These are phyloP conservation scores for Pichia sp. DNA, from an alignment of 1,139 yeast species.

Conservation along the genomic window DNA sequence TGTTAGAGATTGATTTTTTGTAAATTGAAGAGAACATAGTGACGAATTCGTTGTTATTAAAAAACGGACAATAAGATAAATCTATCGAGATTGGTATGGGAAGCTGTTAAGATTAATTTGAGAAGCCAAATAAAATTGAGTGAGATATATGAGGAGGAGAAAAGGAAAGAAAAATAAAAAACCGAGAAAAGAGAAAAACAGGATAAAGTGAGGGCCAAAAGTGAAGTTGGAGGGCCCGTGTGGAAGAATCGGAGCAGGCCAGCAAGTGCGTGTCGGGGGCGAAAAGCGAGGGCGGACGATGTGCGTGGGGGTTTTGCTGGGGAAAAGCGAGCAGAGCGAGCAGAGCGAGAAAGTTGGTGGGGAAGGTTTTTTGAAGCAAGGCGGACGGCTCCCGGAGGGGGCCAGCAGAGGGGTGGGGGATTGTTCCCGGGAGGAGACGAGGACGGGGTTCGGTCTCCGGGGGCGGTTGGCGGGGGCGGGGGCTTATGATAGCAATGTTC, in stretches of 20 bases:
- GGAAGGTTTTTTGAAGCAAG: too few relatives aligned
- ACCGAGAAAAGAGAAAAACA: not conserved
- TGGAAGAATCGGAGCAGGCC: too few relatives aligned
- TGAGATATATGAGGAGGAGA: not conserved
- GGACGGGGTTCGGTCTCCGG: too few relatives aligned
- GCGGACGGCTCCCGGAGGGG: not conserved
- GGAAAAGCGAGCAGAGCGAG: not conserved
- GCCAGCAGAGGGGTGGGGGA: not conserved
- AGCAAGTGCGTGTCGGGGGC: not conserved
- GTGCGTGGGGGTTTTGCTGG: not conserved
- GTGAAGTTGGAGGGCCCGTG: too few relatives aligned
- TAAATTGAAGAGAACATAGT: constrained; percentile 23
- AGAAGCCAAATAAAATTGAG: not conserved
- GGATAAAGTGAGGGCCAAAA: not conserved
- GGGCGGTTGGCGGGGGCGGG: too few relatives aligned
- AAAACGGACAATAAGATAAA: too few relatives aligned
- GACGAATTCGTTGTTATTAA: too few relatives aligned
- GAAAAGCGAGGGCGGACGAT: not conserved
- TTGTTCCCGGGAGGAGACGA: too few relatives aligned
- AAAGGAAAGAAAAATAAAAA: not conserved
- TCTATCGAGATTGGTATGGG: not conserved
- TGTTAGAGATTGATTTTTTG: constrained; percentile 16
- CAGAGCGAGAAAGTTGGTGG: not conserved
- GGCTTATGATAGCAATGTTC: too few relatives aligned
- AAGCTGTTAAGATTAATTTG: not conserved